Evolutionary conservation across 768 basidiomycete genomes (phyloP).

Genomic region (Pulveroboletus sp.): DNA sequence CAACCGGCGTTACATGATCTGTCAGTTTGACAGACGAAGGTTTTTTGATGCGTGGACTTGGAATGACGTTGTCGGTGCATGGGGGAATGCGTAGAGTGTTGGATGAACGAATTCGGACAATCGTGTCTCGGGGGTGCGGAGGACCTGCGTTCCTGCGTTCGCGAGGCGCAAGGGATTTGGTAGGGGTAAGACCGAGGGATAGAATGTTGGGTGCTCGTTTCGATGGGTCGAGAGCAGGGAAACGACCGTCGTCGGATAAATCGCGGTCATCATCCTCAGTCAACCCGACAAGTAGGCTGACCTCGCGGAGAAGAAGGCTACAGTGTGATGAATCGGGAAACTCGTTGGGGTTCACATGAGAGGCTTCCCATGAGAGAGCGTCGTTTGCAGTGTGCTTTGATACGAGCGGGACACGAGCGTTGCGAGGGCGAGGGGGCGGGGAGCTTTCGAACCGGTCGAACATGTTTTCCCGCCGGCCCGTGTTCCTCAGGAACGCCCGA

Average conservation of each 20-base stretch:
- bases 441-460: slow-evolving; percentile 10
- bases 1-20: background rate
- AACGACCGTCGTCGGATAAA: background rate
- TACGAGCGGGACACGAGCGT: background rate
- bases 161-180: slow-evolving; percentile 17
- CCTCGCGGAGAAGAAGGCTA: slow-evolving; percentile 30
- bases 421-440: slow-evolving; percentile 1
- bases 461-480: slow-evolving; percentile 7
- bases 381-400: slow-evolving; percentile 1
- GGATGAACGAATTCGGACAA: background rate
- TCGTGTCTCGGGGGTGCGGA: background rate
- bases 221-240: background rate
- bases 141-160: slow-evolving; percentile 2
- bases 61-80: background rate
- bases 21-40: background rate
- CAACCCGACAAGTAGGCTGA: slow-evolving; percentile 31
- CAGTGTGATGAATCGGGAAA: slow-evolving; percentile 17
- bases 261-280: slow-evolving; percentile 17
- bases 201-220: slow-evolving; percentile 10
- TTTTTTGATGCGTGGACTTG: background rate
- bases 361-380: slow-evolving; percentile 16
- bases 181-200: slow-evolving; percentile 17
- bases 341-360: slow-evolving; percentile 1
- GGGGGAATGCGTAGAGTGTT: background rate
- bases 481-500: slow-evolving; percentile 15